Percentiles rank a stretch among this genome's conserved stretches.
Evolutionary conservation across 2,329 filamentous ascomycete genomes (phyloP).

Genomic region (Pseudocercospora pini-densiflorae): DNA sequence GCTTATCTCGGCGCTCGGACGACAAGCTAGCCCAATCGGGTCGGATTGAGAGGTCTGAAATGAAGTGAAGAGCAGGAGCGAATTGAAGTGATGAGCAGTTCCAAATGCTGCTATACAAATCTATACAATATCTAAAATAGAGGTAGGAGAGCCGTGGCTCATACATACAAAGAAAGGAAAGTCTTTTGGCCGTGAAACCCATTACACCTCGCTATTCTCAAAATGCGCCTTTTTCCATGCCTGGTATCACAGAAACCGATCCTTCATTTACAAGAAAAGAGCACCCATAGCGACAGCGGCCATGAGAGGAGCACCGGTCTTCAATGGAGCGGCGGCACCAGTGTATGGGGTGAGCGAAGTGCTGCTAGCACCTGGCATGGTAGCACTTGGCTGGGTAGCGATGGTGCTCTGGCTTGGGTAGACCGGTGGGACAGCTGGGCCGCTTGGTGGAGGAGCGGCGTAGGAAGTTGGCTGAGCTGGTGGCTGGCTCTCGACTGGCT

Average conservation of each 20-base stretch:
- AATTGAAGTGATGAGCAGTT: neutral
- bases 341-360: slow-evolving; percentile 15
- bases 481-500: slow-evolving; percentile 12
- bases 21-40: too few relatives aligned
- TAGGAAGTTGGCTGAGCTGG: neutral
- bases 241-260: neutral
- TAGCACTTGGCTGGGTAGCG: slow-evolving; percentile 5
- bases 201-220: neutral
- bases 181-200: neutral
- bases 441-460: neutral
- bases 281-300: slow-evolving; percentile 17
- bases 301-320: slow-evolving; percentile 14
- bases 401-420: slow-evolving; percentile 8
- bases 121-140: neutral
- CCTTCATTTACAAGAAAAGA: slow-evolving; percentile 16
- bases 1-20: too few relatives aligned
- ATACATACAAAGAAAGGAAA: neutral
- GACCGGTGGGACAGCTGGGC: neutral
- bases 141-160: slow-evolving; percentile 6
- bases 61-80: too few relatives aligned
- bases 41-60: too few relatives aligned
- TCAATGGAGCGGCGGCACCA: slow-evolving; percentile 17
- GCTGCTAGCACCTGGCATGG: neutral
- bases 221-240: neutral
- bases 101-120: neutral